Conservation (phyloP, 2,329 filamentous ascomycete species). For the Phyllosticta citriasiana region DNA sequence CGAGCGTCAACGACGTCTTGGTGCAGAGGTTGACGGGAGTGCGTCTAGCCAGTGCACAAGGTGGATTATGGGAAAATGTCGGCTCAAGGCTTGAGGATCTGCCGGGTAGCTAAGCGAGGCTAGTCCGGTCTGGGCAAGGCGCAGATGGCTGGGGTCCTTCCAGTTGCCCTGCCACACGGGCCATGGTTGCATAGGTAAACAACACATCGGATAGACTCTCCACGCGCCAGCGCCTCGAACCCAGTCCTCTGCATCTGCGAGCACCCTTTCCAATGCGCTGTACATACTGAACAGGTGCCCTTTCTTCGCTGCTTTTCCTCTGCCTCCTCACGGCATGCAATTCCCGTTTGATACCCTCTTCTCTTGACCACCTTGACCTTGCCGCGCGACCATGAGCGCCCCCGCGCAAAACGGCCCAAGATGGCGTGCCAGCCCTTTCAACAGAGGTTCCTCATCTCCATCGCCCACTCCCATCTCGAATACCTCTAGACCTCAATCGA, state of each 20-base stretch:
- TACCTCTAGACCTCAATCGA: slow-evolving; percentile 61
- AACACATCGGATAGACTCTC: neutral
- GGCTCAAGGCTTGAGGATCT: neutral
- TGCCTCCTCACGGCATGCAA: slow-evolving; percentile 6
- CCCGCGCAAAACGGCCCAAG: slow-evolving; percentile 54
- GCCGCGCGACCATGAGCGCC: slow-evolving; percentile 37
- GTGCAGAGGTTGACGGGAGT: neutral
- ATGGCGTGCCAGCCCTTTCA: slow-evolving; percentile 74
- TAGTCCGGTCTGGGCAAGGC: neutral
- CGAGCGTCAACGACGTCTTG: neutral
- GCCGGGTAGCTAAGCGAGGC: neutral
- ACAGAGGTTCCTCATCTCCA: slow-evolving; percentile 54
- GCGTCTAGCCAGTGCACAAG: neutral
- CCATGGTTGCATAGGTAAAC: neutral
- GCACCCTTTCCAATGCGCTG: neutral
- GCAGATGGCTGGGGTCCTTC: neutral
- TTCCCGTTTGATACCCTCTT: slow-evolving; percentile 5
- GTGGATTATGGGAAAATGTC: neutral
- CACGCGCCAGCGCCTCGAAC: slow-evolving; percentile 2
- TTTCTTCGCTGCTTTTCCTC: slow-evolving; percentile 4
- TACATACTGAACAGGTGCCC: slow-evolving; percentile 8
- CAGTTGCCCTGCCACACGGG: neutral
- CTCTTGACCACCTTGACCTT: neutral
- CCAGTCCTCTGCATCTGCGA: neutral
- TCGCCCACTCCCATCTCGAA: slow-evolving; percentile 41